Base-by-base conservation (phyloP, 805 yeast species). In the Candida saitoana region DNA sequence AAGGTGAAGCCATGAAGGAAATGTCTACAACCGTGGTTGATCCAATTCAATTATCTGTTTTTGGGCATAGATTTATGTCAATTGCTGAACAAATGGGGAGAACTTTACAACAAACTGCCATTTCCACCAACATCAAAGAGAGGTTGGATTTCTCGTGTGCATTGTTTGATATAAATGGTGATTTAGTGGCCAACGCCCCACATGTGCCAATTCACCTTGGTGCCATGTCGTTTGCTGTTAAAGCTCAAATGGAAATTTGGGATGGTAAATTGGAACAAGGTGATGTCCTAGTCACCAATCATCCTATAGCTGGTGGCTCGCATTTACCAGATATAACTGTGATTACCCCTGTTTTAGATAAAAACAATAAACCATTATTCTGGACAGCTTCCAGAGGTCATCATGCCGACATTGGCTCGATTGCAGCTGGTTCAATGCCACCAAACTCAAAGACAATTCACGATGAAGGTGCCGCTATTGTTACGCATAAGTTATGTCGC, bases 311-410 rank as follows among this genome's bases (percentile, higher is more conserved):
- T 5, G 69, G 75, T 34, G 71, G 76, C 17, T 52, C 71, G 31
- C 69, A 71, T 59, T 55, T 71, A 50, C 65, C 73, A 5, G 69
- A 67, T 64, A 88, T 90, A 49, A 90, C 97, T 0, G 95, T 90
- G 9, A 82, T 91, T 35, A 86, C 96, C 0, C 98, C 98, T 0
- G 89, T 90, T 1, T 69, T 77, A n/a, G 70, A 71, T 20, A 45
- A 51, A 16, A 46, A 54, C 18, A 71, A 66, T 17, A 75, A 69
- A 5, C 73, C 87, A 27, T 77, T 88, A 19, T 90, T 90, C 59
- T 90, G 87, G 71, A 89, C 87, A 11, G 98, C 97, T 0, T 83
- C 96, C 0, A 73, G 98, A 49, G 97, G 96, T 2, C 98, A 90
- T 63, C 98, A 91, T 64, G 90, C 96, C 4, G 98, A 90, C 62